These are phyloP conservation scores for Phialocephala subalpina DNA, from an alignment of 2,329 filamentous ascomycete species.

Conservation along the genomic window DNA sequence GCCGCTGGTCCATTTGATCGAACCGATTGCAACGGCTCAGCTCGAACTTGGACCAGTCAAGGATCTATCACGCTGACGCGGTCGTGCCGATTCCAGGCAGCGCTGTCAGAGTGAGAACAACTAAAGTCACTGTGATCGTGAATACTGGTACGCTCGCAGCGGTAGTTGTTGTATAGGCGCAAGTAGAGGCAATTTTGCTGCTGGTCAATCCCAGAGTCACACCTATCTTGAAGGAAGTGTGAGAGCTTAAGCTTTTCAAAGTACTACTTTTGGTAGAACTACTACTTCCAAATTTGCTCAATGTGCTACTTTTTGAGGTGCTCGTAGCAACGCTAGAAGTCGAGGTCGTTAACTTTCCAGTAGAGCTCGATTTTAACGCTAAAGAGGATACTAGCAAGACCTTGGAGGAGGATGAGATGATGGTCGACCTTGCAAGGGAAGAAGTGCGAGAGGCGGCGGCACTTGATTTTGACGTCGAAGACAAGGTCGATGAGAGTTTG, in stretches of 20 bases:
- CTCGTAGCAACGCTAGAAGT: background rate
- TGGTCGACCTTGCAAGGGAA: too few species aligned
- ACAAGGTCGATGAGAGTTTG: background rate
- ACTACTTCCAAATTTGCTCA: background rate
- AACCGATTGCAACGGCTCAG: too few species aligned
- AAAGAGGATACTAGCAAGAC: too few species aligned
- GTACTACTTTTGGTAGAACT: too few species aligned
- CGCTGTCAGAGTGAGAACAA: constrained; percentile 17
- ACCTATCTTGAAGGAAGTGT: too few species aligned
- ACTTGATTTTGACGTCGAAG: too few species aligned
- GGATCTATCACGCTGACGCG: too few species aligned
- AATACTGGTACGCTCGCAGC: background rate
- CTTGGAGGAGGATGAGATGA: too few species aligned
- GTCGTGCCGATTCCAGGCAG: constrained; percentile 5
- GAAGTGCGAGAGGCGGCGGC: too few species aligned
- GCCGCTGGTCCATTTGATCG: too few species aligned
- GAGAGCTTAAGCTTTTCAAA: too few species aligned
- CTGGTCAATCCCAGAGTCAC: background rate
- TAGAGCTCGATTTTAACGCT: background rate
- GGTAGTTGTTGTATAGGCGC: background rate
- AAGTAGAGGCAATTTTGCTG: background rate
- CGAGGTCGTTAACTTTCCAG: background rate
- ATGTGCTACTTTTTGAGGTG: background rate
- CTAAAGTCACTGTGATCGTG: constrained; percentile 8
- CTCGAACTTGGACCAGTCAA: too few species aligned